A percentile compares a stretch with the other conserved stretches of the same genome.
Conservation (phyloP, 495 filamentous ascomycete species). For the Penicillium paxilli region DNA sequence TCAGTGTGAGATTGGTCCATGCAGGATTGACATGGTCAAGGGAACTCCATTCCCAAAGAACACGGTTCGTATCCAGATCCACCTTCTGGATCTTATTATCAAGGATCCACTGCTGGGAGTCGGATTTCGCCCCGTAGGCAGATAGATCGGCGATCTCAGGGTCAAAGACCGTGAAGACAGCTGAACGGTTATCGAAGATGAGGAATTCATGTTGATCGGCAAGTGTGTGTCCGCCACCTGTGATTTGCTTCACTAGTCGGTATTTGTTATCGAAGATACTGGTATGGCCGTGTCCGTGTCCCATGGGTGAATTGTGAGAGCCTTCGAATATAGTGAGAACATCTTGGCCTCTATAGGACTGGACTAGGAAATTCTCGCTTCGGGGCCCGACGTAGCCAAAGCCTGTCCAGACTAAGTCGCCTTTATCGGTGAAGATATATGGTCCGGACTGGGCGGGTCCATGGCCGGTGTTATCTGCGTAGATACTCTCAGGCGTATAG, state of each 20-base stretch:
- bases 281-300: slow-evolving; percentile 45
- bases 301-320: slow-evolving; percentile 47
- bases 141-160: slow-evolving; percentile 24
- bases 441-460: slow-evolving; percentile 48
- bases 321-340: slow-evolving; percentile 49
- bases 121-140: slow-evolving; percentile 23
- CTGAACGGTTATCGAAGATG: slow-evolving; percentile 33
- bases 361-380: slow-evolving; percentile 36
- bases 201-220: slow-evolving; percentile 49
- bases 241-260: slow-evolving; percentile 41
- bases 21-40: slow-evolving; percentile 29
- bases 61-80: slow-evolving; percentile 20
- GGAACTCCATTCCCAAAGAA: slow-evolving; percentile 33
- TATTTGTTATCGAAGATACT: slow-evolving; percentile 45
- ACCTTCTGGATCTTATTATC: slow-evolving; percentile 34
- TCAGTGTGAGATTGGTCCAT: slow-evolving; percentile 43
- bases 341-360: slow-evolving; percentile 41
- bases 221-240: slow-evolving; percentile 41
- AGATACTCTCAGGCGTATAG: slow-evolving; percentile 47
- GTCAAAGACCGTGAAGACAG: slow-evolving; percentile 29
- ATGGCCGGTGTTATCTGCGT: slow-evolving; percentile 38
- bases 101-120: slow-evolving; percentile 28
- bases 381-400: slow-evolving; percentile 47
- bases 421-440: slow-evolving; percentile 49
- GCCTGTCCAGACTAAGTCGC: slow-evolving; percentile 49